These are phyloP conservation scores for Butyriboletus loyo DNA, from an alignment of 768 basidiomycete species.

Conservation along the genomic window DNA sequence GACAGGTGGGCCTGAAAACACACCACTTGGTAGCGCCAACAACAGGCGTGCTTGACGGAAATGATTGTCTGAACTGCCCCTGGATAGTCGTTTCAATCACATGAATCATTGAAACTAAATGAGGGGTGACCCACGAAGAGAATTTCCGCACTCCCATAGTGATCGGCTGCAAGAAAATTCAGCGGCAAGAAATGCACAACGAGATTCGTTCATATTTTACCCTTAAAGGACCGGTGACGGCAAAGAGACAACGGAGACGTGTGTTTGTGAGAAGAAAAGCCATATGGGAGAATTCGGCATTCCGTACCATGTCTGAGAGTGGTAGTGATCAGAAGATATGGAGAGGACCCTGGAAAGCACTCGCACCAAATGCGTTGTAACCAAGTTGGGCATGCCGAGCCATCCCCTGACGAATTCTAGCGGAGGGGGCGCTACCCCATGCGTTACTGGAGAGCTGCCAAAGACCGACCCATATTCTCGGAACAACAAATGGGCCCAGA, in stretches of 20 bases:
- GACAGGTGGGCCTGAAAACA: conserved; percentile 55
- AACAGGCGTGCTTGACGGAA: conserved; percentile 41
- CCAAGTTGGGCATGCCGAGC: conserved; percentile 54
- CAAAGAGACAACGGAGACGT: not conserved
- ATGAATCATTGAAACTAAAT: not conserved
- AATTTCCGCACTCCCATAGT: conserved; percentile 82
- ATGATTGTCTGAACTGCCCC: conserved; percentile 64
- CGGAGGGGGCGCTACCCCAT: conserved; percentile 72
- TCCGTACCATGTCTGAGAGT: conserved; percentile 54
- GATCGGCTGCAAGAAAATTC: conserved; percentile 56
- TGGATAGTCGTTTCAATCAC: conserved; percentile 28
- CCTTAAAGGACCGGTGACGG: conserved; percentile 17
- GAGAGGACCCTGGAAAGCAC: conserved; percentile 7
- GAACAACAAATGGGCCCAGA: conserved; percentile 54
- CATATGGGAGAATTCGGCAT: conserved; percentile 4
- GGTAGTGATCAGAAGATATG: conserved; percentile 5
- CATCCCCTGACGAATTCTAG: conserved; percentile 69
- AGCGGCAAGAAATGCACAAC: conserved; percentile 6
- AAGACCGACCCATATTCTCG: conserved; percentile 73
- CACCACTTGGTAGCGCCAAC: conserved; percentile 88
- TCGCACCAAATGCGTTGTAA: conserved; percentile 46
- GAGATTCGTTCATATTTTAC: conserved; percentile 15
- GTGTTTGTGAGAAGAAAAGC: conserved; percentile 15
- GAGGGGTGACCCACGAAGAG: conserved; percentile 56
- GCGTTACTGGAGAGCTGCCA: conserved; percentile 88